Conservation (phyloP, 139 green algal species). For the Chlorella ohadii region DNA sequence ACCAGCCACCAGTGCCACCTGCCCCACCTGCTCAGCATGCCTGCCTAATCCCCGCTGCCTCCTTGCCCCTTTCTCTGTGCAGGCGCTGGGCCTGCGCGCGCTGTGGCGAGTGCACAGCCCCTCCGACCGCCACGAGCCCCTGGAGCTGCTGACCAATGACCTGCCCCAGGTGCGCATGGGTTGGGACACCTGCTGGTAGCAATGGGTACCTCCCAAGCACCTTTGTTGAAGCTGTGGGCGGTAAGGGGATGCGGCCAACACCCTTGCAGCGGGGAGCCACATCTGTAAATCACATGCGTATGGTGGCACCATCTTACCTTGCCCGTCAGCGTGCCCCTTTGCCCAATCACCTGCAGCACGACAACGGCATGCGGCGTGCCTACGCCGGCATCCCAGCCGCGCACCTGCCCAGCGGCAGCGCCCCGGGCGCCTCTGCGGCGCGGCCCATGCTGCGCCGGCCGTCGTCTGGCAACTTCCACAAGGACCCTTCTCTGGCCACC, state of each 20-base stretch:
- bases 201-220: no score
- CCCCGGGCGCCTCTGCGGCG: no score
- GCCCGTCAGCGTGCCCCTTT: no score
- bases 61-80: background rate
- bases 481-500: conserved; percentile 41
- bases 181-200: no score
- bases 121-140: conserved; percentile 29
- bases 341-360: conserved; percentile 14
- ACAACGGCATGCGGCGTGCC: conserved; percentile 27
- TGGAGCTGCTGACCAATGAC: conserved; percentile 45
- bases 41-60: background rate
- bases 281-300: no score
- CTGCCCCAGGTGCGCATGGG: conserved; percentile 22
- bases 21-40: background rate
- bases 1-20: background rate
- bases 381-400: background rate
- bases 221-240: no score
- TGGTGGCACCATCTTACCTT: no score
- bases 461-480: background rate
- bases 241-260: no score
- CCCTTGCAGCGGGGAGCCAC: no score
- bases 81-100: conserved; percentile 39
- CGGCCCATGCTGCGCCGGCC: background rate
- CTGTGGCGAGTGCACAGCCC: conserved; percentile 32
- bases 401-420: background rate